Percentiles rank a stretch among this genome's conserved stretches.
Conservation (phyloP, 345 rosid genomes). For the Reutealis trisperma region DNA sequence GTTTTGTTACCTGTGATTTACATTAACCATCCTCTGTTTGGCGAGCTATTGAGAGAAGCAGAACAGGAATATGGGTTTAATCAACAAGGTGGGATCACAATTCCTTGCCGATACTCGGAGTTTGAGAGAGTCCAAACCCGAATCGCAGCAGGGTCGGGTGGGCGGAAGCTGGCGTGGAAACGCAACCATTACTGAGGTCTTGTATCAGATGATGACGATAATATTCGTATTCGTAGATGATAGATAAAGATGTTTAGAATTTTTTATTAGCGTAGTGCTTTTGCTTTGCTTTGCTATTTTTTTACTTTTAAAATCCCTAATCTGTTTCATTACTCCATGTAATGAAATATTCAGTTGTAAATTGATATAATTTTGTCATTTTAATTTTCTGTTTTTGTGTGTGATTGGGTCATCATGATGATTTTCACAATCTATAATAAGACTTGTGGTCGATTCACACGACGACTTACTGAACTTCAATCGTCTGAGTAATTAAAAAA, state of each 20-base stretch:
- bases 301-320: not conserved
- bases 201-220: constrained; percentile 30
- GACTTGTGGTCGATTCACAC: too few relatives aligned
- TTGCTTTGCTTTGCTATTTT: not conserved
- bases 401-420: too few relatives aligned
- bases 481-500: too few relatives aligned
- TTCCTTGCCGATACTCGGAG: constrained; percentile 83
- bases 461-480: too few relatives aligned
- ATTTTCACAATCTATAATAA: too few relatives aligned
- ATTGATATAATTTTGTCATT: constrained; percentile 1
- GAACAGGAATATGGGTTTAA: constrained; percentile 80
- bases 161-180: constrained; percentile 44
- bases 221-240: not conserved
- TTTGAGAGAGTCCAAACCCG: constrained; percentile 77
- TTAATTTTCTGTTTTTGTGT: too few relatives aligned
- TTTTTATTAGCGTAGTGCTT: constrained; percentile 11
- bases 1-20: constrained; percentile 86
- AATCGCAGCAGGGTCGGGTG: constrained; percentile 53
- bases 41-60: constrained; percentile 68
- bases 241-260: constrained; percentile 9
- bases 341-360: constrained; percentile 18
- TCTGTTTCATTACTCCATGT: not conserved
- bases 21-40: constrained; percentile 89
- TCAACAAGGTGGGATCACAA: constrained; percentile 85
- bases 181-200: constrained; percentile 23